Evolutionary conservation across 139 green algal species (phyloP).

Genomic region (Chlamydomonas sp.): DNA sequence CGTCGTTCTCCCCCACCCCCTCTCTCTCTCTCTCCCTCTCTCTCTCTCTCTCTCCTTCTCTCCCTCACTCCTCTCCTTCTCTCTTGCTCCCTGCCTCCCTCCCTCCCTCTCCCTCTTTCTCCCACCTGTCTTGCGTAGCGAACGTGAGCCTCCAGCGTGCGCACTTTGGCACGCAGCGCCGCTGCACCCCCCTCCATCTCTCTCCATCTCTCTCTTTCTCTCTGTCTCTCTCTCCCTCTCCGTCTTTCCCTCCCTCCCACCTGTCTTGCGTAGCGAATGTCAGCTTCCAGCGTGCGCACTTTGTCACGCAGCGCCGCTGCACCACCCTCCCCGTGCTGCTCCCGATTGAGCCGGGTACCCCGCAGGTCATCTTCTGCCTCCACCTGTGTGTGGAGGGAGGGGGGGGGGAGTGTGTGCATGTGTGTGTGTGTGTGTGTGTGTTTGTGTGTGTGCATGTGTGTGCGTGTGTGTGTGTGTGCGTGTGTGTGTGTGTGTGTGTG

Average conservation of each 20-base stretch:
- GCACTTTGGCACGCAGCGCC: not conserved
- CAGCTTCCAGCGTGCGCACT: constrained; percentile 22
- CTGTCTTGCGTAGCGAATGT: constrained; percentile 10
- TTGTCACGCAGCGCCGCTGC: constrained; percentile 4
- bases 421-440: not conserved
- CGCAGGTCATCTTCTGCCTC: constrained; percentile 36
- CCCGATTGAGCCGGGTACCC: constrained; percentile 2
- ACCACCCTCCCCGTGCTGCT: constrained; percentile 12
- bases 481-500: not conserved
- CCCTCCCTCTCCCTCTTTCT: too few species aligned
- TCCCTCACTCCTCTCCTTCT: too few species aligned
- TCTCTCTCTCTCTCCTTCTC: not conserved
- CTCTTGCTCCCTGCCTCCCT: too few species aligned
- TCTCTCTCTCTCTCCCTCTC: not conserved
- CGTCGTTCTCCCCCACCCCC: too few species aligned
- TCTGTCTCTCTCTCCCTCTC: not conserved
- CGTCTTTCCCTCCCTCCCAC: not conserved
- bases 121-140: too few species aligned
- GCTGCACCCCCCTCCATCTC: not conserved
- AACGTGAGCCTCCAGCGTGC: too few species aligned
- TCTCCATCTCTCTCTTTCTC: not conserved
- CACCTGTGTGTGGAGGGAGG: too few species aligned
- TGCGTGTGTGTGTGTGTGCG: not conserved
- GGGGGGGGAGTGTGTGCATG: not conserved
- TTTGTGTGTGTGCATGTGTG: not conserved